Evolutionary conservation across 176 grass and related monocot species (phyloP), one percentile per base, ranked within the genome.

Genomic region (Typha latifolia): DNA sequence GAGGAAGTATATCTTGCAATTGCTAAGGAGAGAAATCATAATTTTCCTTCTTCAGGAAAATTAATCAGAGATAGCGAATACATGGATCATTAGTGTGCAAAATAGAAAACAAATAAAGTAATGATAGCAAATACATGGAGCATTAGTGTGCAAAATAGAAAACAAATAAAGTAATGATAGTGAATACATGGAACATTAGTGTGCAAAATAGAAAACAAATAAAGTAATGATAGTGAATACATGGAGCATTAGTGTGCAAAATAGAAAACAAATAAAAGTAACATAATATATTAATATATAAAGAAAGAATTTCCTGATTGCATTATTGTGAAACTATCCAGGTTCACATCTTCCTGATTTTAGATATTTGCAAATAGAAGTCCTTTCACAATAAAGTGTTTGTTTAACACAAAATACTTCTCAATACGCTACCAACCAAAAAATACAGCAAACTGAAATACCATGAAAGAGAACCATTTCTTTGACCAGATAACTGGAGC

Each of bases 1-100:
- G 94, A 93, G 8, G 94, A 99, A 51, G 94, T 99, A 79, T 99
- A 92, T 86, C 88, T 97, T 75, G 51, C 61, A 55, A 19, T 66
- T 24, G 63, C 70, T 86, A 91, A 88, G 87, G 82, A 84, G 18
- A 55, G 51, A 55, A 55, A 55, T 16, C 18, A 55, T 8, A 55
- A 16, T 4, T 55, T 37, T 14, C 3, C 11, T 64, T 64, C 62
- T 64, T 32, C 14, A 32, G 51, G 14, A 53, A 16, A 53, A 53
- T 53, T 53, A 16, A 53, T 26, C 24, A 26, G 51, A 53, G n/a
- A 53, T 53, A 16, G n/a, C n/a, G n/a, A 53, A 53, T 3, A 53
- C 6, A 53, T 15, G 14, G 6, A 53, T 8, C n/a, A 53, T 53
- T 16, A 53, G n/a, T 14, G 51, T 15, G 13, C n/a, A 53, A 15